phyloP scores from a whole-genome alignment of 768 basidiomycete genomes.

The Lactarius quietus region DNA sequence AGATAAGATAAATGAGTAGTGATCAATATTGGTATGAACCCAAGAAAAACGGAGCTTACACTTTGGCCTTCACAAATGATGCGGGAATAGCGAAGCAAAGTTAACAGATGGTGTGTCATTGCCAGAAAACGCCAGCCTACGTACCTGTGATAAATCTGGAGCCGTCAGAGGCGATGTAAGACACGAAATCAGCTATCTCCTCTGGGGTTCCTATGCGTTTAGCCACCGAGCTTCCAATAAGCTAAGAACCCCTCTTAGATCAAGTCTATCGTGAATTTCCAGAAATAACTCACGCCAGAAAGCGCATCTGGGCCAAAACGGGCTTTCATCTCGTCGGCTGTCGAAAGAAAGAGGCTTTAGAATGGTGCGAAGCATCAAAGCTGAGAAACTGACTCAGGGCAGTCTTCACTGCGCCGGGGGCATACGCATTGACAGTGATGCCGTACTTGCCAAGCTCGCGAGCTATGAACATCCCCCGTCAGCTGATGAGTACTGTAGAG shows the following conservation, averaged over 20 bases:
- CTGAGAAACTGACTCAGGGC: constrained; percentile 22
- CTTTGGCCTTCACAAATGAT: constrained; percentile 12
- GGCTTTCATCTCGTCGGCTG: neutral
- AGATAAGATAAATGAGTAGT: neutral
- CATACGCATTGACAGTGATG: constrained; percentile 30
- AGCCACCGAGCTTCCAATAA: neutral
- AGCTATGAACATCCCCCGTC: constrained; percentile 12
- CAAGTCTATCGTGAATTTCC: neutral
- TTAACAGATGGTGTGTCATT: neutral
- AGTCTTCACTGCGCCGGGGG: constrained; percentile 27
- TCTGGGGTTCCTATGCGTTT: constrained; percentile 13
- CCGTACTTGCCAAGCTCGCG: constrained; percentile 21
- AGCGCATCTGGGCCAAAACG: neutral
- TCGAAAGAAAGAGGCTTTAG: neutral
- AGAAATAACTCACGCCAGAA: neutral
- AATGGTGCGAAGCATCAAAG: neutral
- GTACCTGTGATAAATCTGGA: constrained; percentile 26
- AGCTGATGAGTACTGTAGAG: neutral
- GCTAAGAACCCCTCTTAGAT: neutral
- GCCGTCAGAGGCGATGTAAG: constrained; percentile 24
- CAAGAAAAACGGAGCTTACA: constrained; percentile 9
- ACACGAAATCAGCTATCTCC: constrained; percentile 26
- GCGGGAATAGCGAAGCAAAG: too few relatives aligned
- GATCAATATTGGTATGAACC: neutral
- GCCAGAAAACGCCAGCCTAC: neutral